Conservation (phyloP, 371 early-diverging fungal genomes). For the Saksenaea vasiformis region DNA sequence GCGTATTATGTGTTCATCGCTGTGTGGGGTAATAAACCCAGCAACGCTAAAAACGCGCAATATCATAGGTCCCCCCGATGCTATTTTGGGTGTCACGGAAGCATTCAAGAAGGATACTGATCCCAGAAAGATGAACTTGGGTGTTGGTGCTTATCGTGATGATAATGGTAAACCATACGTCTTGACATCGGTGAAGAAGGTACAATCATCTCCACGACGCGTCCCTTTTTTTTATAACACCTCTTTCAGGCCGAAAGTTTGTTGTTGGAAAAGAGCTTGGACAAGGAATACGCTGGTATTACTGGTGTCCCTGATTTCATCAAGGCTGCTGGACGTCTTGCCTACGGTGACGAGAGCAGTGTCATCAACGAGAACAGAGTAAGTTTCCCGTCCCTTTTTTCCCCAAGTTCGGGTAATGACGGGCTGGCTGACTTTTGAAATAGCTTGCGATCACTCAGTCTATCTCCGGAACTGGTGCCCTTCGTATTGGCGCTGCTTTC, state of each 20-base stretch:
- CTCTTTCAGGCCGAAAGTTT: conserved; percentile 76
- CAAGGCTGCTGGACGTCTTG: conserved; percentile 81
- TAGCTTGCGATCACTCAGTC: conserved; percentile 90
- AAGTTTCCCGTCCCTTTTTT: conserved; percentile 29
- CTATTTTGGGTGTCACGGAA: conserved; percentile 95
- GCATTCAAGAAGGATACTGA: conserved; percentile 93
- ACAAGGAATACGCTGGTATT: conserved; percentile 98
- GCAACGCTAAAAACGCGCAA: neutral
- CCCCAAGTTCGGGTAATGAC: neutral
- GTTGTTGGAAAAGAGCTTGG: conserved; percentile 66
- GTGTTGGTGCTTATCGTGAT: conserved; percentile 98
- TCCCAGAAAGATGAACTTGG: conserved; percentile 95
- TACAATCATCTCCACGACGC: conserved; percentile 14
- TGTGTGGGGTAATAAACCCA: conserved; percentile 5
- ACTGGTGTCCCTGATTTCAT: conserved; percentile 89
- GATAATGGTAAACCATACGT: conserved; percentile 94
- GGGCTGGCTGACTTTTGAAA: conserved; percentile 9
- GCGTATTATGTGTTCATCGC: too few species aligned
- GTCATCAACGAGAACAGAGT: conserved; percentile 74
- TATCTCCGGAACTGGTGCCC: conserved; percentile 97
- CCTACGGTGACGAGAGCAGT: conserved; percentile 81
- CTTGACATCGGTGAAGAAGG: conserved; percentile 85
- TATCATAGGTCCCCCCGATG: conserved; percentile 86
- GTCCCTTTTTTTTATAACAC: neutral
- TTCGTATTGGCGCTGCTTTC: conserved; percentile 94